Evolutionary conservation across 1,139 yeast genomes (phyloP).

Genomic region (Yamadazyma oceani): DNA sequence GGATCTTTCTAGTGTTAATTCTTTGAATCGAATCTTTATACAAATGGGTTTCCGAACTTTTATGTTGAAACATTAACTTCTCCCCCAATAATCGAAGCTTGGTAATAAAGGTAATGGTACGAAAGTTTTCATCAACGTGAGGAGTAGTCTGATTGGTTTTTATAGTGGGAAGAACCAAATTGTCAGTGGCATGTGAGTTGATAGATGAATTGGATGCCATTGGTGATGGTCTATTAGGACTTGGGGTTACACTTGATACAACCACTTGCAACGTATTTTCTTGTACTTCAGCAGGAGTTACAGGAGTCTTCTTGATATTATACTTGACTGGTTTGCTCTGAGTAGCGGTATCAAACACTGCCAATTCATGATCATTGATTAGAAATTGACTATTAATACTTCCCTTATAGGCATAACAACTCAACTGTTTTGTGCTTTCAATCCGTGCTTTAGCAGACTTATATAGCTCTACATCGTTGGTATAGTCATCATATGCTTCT

Average conservation of each 20-base stretch:
- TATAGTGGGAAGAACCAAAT: not conserved
- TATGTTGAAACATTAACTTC: slow-evolving; percentile 29
- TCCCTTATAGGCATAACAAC: slow-evolving; percentile 38
- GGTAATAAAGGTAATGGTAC: slow-evolving; percentile 42
- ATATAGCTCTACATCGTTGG: slow-evolving; percentile 28
- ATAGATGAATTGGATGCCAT: slow-evolving; percentile 11
- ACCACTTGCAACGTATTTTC: slow-evolving; percentile 20
- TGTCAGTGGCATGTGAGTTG: slow-evolving; percentile 2
- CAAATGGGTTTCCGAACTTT: slow-evolving; percentile 34
- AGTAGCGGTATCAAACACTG: slow-evolving; percentile 42
- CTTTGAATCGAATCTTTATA: slow-evolving; percentile 23
- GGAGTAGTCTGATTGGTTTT: slow-evolving; percentile 22
- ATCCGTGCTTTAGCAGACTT: slow-evolving; percentile 36
- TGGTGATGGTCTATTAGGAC: slow-evolving; percentile 1
- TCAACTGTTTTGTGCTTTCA: slow-evolving; percentile 32
- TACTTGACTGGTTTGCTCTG: slow-evolving; percentile 41
- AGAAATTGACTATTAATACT: slow-evolving; percentile 18
- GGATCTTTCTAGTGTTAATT: slow-evolving; percentile 17
- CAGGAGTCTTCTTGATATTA: slow-evolving; percentile 34
- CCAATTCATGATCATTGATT: slow-evolving; percentile 30
- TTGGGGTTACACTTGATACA: not conserved
- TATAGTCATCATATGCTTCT: slow-evolving; percentile 19
- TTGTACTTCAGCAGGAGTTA: slow-evolving; percentile 38
- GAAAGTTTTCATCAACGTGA: slow-evolving; percentile 27
- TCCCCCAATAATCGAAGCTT: slow-evolving; percentile 37